Conservation (phyloP, 169 alveolate species). For the Pseudocohnilembus persalinus region DNA sequence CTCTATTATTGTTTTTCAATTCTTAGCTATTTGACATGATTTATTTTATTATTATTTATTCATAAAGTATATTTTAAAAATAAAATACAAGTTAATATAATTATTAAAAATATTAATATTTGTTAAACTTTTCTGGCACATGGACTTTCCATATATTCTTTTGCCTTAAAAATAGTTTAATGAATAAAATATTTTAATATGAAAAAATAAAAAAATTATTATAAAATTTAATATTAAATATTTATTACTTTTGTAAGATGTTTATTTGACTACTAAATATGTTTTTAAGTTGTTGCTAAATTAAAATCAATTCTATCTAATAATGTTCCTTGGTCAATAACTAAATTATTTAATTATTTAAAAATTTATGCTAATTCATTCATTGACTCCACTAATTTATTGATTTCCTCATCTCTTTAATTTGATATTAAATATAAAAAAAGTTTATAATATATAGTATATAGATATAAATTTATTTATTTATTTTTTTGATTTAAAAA, state of each 20-base stretch:
- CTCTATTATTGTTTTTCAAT: no score
- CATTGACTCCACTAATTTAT: background rate
- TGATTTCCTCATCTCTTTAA: background rate
- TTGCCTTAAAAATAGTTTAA: no score
- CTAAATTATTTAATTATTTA: background rate
- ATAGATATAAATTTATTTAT: no score
- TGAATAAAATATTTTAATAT: no score
- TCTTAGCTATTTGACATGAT: no score
- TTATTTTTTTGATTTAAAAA: no score
- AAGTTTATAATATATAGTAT: background rate
- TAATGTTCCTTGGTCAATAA: background rate
- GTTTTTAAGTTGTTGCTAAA: background rate
- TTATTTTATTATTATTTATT: no score
- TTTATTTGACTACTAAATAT: background rate
- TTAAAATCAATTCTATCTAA: background rate
- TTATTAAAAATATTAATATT: no score
- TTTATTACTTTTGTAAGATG: background rate
- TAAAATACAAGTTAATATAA: background rate
- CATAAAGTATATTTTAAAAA: background rate
- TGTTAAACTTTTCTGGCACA: background rate
- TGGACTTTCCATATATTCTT: background rate
- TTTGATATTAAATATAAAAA: no score
- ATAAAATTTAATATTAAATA: no score
- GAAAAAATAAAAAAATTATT: no score
- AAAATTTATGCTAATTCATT: background rate